A percentile compares a stretch with the other conserved stretches of the same genome.
Evolutionary conservation across 1,284 basidiomycete genomes (phyloP).

Genomic region (Sporisorium exsertum): DNA sequence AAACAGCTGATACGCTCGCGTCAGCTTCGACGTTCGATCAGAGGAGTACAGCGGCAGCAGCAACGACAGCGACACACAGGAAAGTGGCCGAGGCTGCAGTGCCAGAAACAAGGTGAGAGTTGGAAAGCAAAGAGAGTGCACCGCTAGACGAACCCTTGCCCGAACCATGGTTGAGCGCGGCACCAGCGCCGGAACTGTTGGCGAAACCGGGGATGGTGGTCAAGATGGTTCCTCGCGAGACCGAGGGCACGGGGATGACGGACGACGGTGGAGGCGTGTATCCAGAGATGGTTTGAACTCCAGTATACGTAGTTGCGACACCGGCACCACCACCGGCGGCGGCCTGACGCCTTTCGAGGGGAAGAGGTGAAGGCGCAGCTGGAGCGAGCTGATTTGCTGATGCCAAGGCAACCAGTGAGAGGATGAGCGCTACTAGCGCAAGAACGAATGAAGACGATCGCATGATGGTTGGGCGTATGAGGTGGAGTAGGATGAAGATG

Average conservation of each 20-base stretch:
- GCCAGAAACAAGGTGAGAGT: constrained; percentile 24
- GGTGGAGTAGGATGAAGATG: neutral
- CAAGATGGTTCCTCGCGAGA: constrained; percentile 53
- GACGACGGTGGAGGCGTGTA: constrained; percentile 51
- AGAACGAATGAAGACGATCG: constrained; percentile 28
- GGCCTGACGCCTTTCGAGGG: constrained; percentile 50
- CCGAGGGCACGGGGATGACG: constrained; percentile 29
- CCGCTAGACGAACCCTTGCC: constrained; percentile 28
- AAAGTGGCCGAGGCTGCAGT: constrained; percentile 23
- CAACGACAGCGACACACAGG: constrained; percentile 22
- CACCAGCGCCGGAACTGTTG: constrained; percentile 29
- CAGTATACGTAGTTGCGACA: constrained; percentile 40
- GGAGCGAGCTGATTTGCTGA: constrained; percentile 24
- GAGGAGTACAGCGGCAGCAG: constrained; percentile 33
- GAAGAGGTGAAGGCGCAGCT: constrained; percentile 7
- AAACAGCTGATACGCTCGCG: neutral
- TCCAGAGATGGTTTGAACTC: constrained; percentile 55
- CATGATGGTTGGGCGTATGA: constrained; percentile 7
- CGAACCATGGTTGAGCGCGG: constrained; percentile 27
- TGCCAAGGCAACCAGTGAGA: constrained; percentile 33
- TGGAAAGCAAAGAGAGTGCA: constrained; percentile 29
- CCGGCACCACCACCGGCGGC: constrained; percentile 58
- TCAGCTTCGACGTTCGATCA: neutral
- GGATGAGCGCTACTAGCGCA: constrained; percentile 35
- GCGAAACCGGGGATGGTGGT: constrained; percentile 52